Base-by-base conservation (phyloP, 345 rosid species). In the Orychophragmus violaceus region DNA sequence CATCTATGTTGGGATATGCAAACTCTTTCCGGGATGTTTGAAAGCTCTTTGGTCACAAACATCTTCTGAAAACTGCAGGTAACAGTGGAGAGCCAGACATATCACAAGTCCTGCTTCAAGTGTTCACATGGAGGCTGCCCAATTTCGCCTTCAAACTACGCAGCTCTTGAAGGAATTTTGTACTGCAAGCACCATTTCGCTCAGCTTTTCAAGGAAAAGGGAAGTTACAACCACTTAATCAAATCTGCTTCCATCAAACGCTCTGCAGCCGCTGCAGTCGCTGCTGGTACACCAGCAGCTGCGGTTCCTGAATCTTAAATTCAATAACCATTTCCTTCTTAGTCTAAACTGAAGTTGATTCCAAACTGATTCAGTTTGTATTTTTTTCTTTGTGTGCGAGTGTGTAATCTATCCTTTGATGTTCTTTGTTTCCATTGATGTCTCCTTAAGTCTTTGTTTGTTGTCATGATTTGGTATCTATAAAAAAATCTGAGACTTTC, bases 181-280 rank as follows among this genome's bases (percentile, higher is more conserved):
- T 90, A 88, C 78, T 90, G 97, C 87, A 88, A 80, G 77, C 89
- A 83, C 79, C 97, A 90, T 55, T 90, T 90, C 69, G 87, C 95
- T 55, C 92, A 83, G 80, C 80, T 88, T 51, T 90, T 88, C 82
- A 86, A 81, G 88, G 97, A 94, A 78, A 95, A 95, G 66, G 99
- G 99, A 27, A 91, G 95, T 79, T 95, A 95, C 84, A 91, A 87
- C 66, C 97, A 95, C 77, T 87, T 90, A 0, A 82, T 90, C 77
- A 93, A 90, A 73, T 93, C 89, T 0, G 94, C 96, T 50, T 78
- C 97, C 5, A 79, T 90, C 59, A 93, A 85, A 79, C 94, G 90
- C n/a, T 81, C 90, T 0, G 85, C 96, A 1, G 82, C 88, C 2
- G 42, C 95, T 0, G 77, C 84, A 21, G 85, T 87, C 5, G 88